phyloP scores from a whole-genome alignment of 2,329 filamentous ascomycete species.

The Neonectria sp. region DNA sequence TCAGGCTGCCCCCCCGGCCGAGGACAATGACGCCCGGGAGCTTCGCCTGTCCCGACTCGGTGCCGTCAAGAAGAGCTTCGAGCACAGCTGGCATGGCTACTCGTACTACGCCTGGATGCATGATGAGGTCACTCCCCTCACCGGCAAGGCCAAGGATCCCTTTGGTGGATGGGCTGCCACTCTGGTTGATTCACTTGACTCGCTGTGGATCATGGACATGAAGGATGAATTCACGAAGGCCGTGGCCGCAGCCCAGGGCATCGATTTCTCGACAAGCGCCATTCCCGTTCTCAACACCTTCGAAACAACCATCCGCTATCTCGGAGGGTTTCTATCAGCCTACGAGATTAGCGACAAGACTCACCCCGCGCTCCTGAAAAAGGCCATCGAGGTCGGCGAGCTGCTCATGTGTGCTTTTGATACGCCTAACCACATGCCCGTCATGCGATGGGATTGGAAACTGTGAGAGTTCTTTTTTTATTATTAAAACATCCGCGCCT shows the following conservation, averaged over 20 bases:
- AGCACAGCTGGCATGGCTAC: conserved; percentile 73
- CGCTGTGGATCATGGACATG: conserved; percentile 79
- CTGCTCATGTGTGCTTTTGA: conserved; percentile 76
- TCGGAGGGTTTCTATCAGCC: conserved; percentile 76
- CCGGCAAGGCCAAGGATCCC: conserved; percentile 65
- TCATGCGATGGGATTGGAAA: conserved; percentile 48
- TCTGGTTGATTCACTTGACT: conserved; percentile 75
- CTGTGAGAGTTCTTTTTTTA: conserved; percentile 36
- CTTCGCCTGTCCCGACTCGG: conserved; percentile 55
- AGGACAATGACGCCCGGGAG: conserved; percentile 44
- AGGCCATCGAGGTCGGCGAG: conserved; percentile 74
- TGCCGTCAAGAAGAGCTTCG: conserved; percentile 66
- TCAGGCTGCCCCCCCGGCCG: conserved; percentile 52
- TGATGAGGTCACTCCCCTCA: conserved; percentile 73
- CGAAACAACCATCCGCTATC: conserved; percentile 78
- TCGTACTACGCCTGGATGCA: conserved; percentile 73
- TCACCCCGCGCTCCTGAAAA: conserved; percentile 65
- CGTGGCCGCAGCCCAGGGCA: conserved; percentile 67
- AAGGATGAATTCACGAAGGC: conserved; percentile 75
- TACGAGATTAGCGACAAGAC: conserved; percentile 74
- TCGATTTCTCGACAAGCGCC: conserved; percentile 71
- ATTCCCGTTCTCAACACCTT: conserved; percentile 71
- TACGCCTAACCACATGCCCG: conserved; percentile 75
- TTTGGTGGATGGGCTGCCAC: conserved; percentile 78
- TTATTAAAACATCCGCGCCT: neutral